Evolutionary conservation across 2,329 filamentous ascomycete genomes (phyloP), one percentile per base, ranked within the genome.

Genomic region (Rasamsonia emersonii): DNA sequence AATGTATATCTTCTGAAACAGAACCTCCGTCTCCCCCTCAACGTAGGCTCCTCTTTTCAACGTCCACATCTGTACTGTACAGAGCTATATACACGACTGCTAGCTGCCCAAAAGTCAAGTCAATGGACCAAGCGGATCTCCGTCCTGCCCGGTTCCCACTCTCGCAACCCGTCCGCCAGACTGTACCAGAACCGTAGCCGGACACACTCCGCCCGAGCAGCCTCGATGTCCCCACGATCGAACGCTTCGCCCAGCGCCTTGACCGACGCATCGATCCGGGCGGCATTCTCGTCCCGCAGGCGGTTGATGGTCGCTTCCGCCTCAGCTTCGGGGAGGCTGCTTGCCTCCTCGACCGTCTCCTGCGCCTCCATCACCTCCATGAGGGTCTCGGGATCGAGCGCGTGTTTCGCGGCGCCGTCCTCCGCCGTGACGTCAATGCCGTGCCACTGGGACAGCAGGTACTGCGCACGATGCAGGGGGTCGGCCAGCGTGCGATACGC

Each of bases 131-230:
- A 43, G 25, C 70, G 59, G 33, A 75, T 66, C 39, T 68, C 51
- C 24, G 49, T 54, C 62, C 75, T 80, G 4, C 85, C 86, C 49
- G 69, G 75, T 67, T 93, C 86, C 88, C 89, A 94, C 40, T 78
- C 75, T 53, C 80, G 68, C 50, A 95, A 64, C 27, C 77, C 82
- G 56, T 93, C 82, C 40, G 77, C 72, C 39, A 96, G 80, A 59
- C 88, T 93, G 33, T 81, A 71, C 89, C 88, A 95, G 65, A 95
- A 96, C 55, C 86, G 69, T 63, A 95, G 60, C 56, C 73, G 69
- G 1, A 93, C 76, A 27, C 79, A 78, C 70, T 93, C 85, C 39
- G 54, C 59, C 60, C 73, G 77, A 9, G 86, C 88, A 5, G 40
- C 59, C 23, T 77, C 70, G 25, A 82, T 52, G 51, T 88, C 74